Base-by-base conservation (phyloP, 148 eudicot genomes). In the Arbutus unedo region DNA sequence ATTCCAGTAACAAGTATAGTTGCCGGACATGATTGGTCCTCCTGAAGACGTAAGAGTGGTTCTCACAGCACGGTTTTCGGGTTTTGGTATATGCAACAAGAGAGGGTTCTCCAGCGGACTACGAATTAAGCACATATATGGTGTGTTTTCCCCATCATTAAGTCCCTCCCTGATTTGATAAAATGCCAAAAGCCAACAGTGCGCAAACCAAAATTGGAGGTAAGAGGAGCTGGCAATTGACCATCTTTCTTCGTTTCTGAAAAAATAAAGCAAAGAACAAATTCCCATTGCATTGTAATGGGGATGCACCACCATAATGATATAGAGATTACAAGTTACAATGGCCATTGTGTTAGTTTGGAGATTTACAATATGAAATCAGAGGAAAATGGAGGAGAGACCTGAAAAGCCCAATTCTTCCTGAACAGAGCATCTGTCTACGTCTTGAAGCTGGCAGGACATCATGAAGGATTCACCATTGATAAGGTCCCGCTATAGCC, bases 391-490 rank as follows among this genome's bases (percentile, higher is more conserved):
- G 31, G 47, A 25, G 45, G 49, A 31, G 54, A 41, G 43, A 90
- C 98, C 95, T 95, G 98, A 75, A 83, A 92, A 59, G 85, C 85
- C 68, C 92, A 64, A 81, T 95, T 95, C 82, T 95, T 95, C 18
- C 98, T 87, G 76, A 95, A 89, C 83, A 93, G 85, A 85, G 97
- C 98, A 74, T 93, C 89, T 59, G 97, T 95, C 77, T 93, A 96
- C 38, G 97, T 90, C 81, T 87, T 88, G 83, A 89, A 92, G 82
- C 87, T 91, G 25, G 97, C 87, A 18, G 86, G 86, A 15, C 90
- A 31, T 31, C 93, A 48, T 81, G 77, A 31, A 43, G 89, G 86
- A 81, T 75, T 89, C 55, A 85, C 89, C 95, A 92, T 92, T 64
- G 87, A 79, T 43, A 31, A 31, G 38, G 38, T 31, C 38, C 38